Base-by-base conservation (phyloP, 495 filamentous ascomycete genomes). In the Lophium mytilinum region DNA sequence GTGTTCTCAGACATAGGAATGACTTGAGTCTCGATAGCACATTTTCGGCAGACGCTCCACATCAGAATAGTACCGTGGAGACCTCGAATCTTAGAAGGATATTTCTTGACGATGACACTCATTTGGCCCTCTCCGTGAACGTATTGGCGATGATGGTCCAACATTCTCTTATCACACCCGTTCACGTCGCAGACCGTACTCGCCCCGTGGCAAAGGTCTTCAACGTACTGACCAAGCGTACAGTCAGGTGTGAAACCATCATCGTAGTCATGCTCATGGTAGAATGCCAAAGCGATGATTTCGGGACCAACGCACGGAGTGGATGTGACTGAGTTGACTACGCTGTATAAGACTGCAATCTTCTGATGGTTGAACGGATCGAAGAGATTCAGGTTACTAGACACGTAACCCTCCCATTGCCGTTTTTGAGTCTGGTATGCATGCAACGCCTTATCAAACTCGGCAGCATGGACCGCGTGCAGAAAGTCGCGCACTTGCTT, bases 11-110 rank as follows among this genome's bases (percentile, higher is more conserved):
- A 96, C 93, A 99, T 99, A 14, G 88, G 87, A 58, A 88, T 85
- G 39, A 91, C 82, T 40, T 88, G 86, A 1, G 91, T 96, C 68
- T 96, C 90, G 55, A 87, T 86, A 33, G 85, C 83, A 61, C 94
- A 97, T 15, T 88, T 77, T 61, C 93, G 93, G 74, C 94, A 99
- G 56, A 83, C 86, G 59, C 89, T 96, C 94, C 94, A 99, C 93
- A 99, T 97, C 64, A 90, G 77, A 48, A 99, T 92, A 9, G 83
- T 86, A 52, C 91, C 82, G 60, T 88, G 76, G 48, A 89, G 71
- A 1, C 86, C 86, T 43, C 78, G 76, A 53, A 90, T 75, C 55
- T 85, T 87, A 24, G 82, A 81, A 17, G 84, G 77, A 62, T 85
- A 83, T 30, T 82, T 85, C 67, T 95, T 84, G 19, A 95, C 83